Conservation (phyloP, 495 filamentous ascomycete genomes). For the Wilcoxina mikolae region DNA sequence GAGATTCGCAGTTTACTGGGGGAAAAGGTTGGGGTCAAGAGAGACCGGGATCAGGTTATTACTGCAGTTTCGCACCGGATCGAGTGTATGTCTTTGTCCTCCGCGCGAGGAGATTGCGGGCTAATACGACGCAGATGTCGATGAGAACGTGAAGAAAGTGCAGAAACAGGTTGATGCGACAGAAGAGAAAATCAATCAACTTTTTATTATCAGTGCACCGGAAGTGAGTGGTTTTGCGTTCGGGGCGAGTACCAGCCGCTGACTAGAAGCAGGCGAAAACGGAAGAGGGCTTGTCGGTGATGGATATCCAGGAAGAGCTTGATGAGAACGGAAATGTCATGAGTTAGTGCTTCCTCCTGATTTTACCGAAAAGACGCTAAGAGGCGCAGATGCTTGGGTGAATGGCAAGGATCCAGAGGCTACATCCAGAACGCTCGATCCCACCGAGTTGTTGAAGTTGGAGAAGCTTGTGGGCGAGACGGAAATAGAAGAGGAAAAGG, state of each 20-base stretch:
- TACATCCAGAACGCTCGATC: slow-evolving; percentile 17
- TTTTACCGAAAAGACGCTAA: neutral
- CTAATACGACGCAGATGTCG: slow-evolving; percentile 41
- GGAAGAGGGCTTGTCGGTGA: slow-evolving; percentile 58
- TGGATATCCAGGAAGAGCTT: slow-evolving; percentile 79
- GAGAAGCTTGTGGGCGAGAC: slow-evolving; percentile 36
- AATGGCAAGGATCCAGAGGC: slow-evolving; percentile 26
- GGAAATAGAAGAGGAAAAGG: neutral
- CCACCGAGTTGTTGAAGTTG: slow-evolving; percentile 21
- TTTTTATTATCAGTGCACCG: slow-evolving; percentile 30
- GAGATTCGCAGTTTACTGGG: slow-evolving; percentile 54
- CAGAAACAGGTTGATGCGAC: slow-evolving; percentile 51
- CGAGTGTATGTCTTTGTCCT: slow-evolving; percentile 40
- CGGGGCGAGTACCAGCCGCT: too few species aligned
- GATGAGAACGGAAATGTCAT: slow-evolving; percentile 85
- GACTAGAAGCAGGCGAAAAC: slow-evolving; percentile 38
- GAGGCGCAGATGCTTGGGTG: slow-evolving; percentile 6
- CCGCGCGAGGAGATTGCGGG: neutral
- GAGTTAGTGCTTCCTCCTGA: slow-evolving; percentile 9
- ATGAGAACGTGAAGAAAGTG: slow-evolving; percentile 56
- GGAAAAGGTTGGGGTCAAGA: slow-evolving; percentile 35
- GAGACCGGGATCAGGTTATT: slow-evolving; percentile 42
- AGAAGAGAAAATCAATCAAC: slow-evolving; percentile 50
- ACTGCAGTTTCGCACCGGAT: slow-evolving; percentile 58
- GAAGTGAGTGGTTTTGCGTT: too few species aligned